Conservation (phyloP, 2,329 filamentous ascomycete species). For the Pseudopyricularia javanii region DNA sequence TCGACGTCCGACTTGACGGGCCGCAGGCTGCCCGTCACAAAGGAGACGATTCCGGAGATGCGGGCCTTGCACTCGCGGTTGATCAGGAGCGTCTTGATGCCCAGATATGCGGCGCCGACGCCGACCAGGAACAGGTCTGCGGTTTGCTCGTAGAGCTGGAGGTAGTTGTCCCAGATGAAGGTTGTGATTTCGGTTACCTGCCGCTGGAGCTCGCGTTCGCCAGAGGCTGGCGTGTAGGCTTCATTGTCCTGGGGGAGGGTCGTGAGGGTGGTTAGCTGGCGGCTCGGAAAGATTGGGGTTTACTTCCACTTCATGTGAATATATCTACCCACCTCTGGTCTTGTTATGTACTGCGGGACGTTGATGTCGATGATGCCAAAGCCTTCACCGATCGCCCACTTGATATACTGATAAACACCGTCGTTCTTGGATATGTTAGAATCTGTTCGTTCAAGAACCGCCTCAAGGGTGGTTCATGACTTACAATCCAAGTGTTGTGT, state of each 20-base stretch:
- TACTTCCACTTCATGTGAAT: background rate
- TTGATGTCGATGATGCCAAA: slow-evolving; percentile 90
- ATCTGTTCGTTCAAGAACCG: background rate
- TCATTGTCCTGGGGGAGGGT: slow-evolving; percentile 28
- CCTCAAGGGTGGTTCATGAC: slow-evolving; percentile 20
- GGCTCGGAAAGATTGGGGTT: slow-evolving; percentile 2
- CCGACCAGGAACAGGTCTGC: slow-evolving; percentile 77
- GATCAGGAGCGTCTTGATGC: slow-evolving; percentile 69
- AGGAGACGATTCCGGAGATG: slow-evolving; percentile 65
- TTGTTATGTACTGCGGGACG: slow-evolving; percentile 64
- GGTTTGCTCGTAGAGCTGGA: slow-evolving; percentile 61
- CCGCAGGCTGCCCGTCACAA: slow-evolving; percentile 65
- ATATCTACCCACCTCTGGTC: slow-evolving; percentile 34
- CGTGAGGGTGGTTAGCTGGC: background rate
- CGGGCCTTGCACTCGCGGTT: slow-evolving; percentile 59
- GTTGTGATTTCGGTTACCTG: slow-evolving; percentile 62
- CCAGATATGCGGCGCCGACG: slow-evolving; percentile 78
- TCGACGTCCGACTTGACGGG: slow-evolving; percentile 72
- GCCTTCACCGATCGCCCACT: slow-evolving; percentile 65
- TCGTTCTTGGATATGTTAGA: slow-evolving; percentile 51
- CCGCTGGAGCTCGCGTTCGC: slow-evolving; percentile 37
- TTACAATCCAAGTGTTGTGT: slow-evolving; percentile 81
- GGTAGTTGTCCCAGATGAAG: slow-evolving; percentile 96
- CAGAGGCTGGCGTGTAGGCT: slow-evolving; percentile 28
- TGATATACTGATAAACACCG: slow-evolving; percentile 66